phyloP scores from a whole-genome alignment of 75 land plant genomes.

The Pinus taeda region DNA sequence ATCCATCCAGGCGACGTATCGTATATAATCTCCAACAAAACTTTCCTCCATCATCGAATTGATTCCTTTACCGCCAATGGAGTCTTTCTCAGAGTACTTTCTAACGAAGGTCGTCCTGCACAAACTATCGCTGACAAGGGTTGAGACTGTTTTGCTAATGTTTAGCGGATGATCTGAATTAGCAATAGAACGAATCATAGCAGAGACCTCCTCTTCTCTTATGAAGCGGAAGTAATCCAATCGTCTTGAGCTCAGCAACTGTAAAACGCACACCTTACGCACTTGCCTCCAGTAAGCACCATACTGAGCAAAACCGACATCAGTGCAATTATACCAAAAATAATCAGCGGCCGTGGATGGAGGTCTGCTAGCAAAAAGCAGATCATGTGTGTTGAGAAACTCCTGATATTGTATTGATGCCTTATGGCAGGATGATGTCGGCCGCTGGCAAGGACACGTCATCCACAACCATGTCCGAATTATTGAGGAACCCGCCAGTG shows the following conservation, averaged over 20 bases:
- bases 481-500: too few relatives aligned
- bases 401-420: not conserved
- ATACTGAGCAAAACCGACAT: not conserved
- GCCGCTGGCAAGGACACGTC: too few relatives aligned
- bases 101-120: constrained; percentile 6
- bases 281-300: constrained; percentile 2
- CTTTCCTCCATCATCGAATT: not conserved
- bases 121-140: not conserved
- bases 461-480: too few relatives aligned
- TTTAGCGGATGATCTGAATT: not conserved
- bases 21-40: not conserved
- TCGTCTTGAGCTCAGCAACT: constrained; percentile 14
- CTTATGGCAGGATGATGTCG: too few relatives aligned
- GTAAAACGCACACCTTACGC: not conserved
- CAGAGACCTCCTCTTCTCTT: not conserved
- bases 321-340: constrained; percentile 4
- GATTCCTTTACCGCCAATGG: not conserved
- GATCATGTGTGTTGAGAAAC: constrained; percentile 40
- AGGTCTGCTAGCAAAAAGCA: constrained; percentile 27
- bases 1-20: not conserved
- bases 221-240: not conserved
- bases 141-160: not conserved
- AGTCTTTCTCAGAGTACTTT: not conserved
- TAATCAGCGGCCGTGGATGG: not conserved
- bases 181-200: not conserved